Base-by-base conservation (phyloP, 768 basidiomycete genomes). In the Hygrophoropsis aurantiaca region DNA sequence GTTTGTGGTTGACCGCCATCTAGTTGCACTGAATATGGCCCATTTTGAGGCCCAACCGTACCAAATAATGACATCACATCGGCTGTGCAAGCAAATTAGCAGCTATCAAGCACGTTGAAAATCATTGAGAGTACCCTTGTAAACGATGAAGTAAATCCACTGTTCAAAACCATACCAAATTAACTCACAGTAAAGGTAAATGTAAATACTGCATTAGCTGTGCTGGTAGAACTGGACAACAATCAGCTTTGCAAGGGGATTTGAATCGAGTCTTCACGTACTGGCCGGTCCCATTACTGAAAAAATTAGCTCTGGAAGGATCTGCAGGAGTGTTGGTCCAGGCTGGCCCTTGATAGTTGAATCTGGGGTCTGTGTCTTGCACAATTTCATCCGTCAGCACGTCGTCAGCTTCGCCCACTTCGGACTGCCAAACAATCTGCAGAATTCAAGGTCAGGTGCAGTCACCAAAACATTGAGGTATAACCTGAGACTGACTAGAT, bases 41-140 rank as follows among this genome's bases (percentile, higher is more conserved):
- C 60, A 25, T 62, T 64, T 3, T 51, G 46, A 16, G 71, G 68
- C 16, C 70, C 65, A 1, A 72, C 64, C 9, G 76, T 64, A 15
- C 77, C 74, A 42, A 71, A 78, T 7, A 79, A 40, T 1, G 70
- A 71, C n/a, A 79, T 66, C 11, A 68, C 73, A 48, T 72, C 71
- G 35, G 75, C 78, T 72, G 33, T 13, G 4, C 19, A 20, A 19
- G 23, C 19, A n/a, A 13, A 46, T 21, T 8, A 18, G 46, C 26
- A 18, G 19, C 13, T 30, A 30, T 7, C 27, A 30, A 30, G n/a
- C n/a, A n/a, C n/a, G n/a, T n/a, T n/a, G n/a, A n/a, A n/a, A n/a
- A n/a, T n/a, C n/a, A n/a, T n/a, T n/a, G n/a, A n/a, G n/a, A n/a
- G 13, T 30, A 30, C 27, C 27, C 27, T 30, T 30, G 7, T 13